Evolutionary conservation across 83 land plant species (phyloP).

Genomic region (Larix sibirica): DNA sequence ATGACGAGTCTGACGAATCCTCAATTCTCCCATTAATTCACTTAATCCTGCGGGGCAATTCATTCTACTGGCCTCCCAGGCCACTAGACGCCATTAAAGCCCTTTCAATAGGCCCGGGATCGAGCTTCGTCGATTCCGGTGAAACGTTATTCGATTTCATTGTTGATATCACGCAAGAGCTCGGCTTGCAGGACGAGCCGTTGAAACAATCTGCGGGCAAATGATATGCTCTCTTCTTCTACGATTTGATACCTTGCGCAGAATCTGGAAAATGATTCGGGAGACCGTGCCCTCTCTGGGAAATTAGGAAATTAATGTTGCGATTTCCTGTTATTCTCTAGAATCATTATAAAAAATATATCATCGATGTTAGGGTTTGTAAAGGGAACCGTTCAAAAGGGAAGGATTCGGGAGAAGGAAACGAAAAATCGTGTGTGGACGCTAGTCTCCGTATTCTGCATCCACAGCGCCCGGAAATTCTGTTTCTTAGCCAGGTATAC

Average conservation of each 20-base stretch:
- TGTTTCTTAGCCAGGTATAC: constrained; percentile 61
- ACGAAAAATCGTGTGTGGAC: background rate
- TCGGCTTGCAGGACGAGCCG: constrained; percentile 22
- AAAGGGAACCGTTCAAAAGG: background rate
- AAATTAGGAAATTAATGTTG: constrained; percentile 24
- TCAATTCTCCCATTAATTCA: constrained; percentile 61
- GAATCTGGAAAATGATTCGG: constrained; percentile 51
- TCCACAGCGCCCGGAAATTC: constrained; percentile 51
- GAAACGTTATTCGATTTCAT: constrained; percentile 45
- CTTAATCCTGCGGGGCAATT: constrained; percentile 22
- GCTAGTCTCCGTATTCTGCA: constrained; percentile 46
- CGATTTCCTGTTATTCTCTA: constrained; percentile 54
- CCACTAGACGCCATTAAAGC: constrained; percentile 36
- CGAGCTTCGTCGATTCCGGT: constrained; percentile 54
- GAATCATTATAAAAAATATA: constrained; percentile 41
- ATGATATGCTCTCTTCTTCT: constrained; percentile 64
- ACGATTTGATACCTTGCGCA: constrained; percentile 42
- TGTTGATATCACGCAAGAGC: constrained; percentile 27
- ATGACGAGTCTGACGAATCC: no score
- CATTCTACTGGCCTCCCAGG: constrained; percentile 55
- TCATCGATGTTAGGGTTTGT: background rate
- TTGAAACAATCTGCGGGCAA: constrained; percentile 21
- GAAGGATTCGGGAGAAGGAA: constrained; percentile 2
- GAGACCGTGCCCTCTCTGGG: constrained; percentile 51
- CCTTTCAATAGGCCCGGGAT: constrained; percentile 39